These are phyloP conservation scores for Auxenochlorella pyrenoidosa DNA, from an alignment of 139 green algal species.

Conservation along the genomic window DNA sequence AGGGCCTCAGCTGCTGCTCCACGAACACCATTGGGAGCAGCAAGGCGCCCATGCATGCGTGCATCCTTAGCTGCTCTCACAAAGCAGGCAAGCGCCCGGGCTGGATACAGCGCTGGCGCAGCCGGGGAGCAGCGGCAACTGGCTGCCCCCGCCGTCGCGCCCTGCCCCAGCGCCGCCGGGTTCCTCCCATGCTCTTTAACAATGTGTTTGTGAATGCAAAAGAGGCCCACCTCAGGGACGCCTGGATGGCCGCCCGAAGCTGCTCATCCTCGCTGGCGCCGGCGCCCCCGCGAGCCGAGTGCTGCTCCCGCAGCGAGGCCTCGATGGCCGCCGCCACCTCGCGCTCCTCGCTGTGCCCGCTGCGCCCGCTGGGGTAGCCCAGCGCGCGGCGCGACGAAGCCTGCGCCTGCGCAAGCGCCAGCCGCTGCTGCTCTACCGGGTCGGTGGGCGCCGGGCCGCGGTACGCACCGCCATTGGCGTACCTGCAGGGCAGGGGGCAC, in stretches of 20 bases:
- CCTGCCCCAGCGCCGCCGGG: no score
- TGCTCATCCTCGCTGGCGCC: not conserved
- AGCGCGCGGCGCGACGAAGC: not conserved
- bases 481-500: not conserved
- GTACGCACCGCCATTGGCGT: not conserved
- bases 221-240: constrained; percentile 7
- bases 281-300: not conserved
- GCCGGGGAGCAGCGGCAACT: no score
- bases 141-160: no score
- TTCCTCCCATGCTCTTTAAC: no score
- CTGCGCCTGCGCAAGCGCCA: constrained; percentile 31
- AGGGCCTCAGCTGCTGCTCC: no score
- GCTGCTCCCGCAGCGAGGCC: constrained; percentile 40
- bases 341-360: not conserved
- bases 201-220: no score
- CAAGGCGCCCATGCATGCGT: no score
- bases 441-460: not conserved
- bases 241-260: constrained; percentile 20
- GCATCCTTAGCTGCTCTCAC: no score
- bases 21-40: no score
- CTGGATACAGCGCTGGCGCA: no score
- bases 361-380: not conserved
- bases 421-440: constrained; percentile 30
- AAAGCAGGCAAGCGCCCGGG: no score
- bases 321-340: constrained; percentile 35